Base-by-base conservation (phyloP, 768 basidiomycete genomes). In the Termitomyces sp. region DNA sequence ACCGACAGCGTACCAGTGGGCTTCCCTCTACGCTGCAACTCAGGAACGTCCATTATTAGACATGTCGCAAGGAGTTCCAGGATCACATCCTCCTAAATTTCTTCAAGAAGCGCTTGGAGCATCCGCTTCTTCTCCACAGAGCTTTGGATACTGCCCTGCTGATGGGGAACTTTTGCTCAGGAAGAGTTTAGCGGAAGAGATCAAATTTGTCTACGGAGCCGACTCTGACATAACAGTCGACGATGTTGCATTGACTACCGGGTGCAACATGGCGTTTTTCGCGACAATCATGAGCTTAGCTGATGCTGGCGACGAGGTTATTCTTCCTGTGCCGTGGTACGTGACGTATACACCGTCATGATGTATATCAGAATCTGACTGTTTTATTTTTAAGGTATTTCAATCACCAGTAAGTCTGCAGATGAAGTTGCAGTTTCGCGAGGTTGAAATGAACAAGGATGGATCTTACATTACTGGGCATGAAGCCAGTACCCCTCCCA, bases 41-140 rank as follows among this genome's bases (percentile, higher is more conserved):
- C 64, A 72, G 0, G 64, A 57, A 23, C 73, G 75, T 9, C 83
- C 82, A 0, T 70, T 91, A 2, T 75, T 91, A 66, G 86, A 76
- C 62, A 83, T 91, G 75, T 85, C 86, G 1, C 89, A 91, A 68
- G 87, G 91, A 41, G 83, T 84, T 0, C 91, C 91, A 0, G 84
- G 85, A 5, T 74, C 72, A 0, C 81, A 85, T 0, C 91, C 91
- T 0, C 81, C 85, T 2, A 64, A 71, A 2, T 50, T 64, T 1
- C 69, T 91, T 9, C 76, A 84, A 35, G 64, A 75, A 0, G 77
- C 81, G 1, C 66, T 92, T 1, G 75, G 71, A 0, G 63, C 64
- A 9, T 75, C 80, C 0, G 69, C 80, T 0, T 68, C 76, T 8
- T 76, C 76, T 42, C 74, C 76, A 0, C 45, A 50, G 5, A 76